phyloP scores from a whole-genome alignment of 1,284 basidiomycete genomes.

The Ganoderma meredithae region DNA sequence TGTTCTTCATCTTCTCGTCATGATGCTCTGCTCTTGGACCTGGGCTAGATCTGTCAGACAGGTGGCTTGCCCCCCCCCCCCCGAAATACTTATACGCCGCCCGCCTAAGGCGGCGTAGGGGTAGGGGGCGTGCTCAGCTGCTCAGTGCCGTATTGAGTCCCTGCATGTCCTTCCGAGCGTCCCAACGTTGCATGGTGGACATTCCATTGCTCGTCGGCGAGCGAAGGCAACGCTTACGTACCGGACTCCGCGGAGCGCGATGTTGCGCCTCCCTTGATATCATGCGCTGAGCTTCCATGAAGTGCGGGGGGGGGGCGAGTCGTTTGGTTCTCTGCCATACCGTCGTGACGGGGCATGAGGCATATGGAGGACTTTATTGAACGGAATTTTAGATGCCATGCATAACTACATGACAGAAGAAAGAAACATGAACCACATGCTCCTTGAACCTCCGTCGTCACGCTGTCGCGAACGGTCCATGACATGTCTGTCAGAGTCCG shows the following conservation, averaged over 20 bases:
- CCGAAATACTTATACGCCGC: constrained; percentile 16
- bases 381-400: constrained; percentile 12
- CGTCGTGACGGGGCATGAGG: constrained; percentile 21
- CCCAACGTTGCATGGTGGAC: constrained; percentile 3
- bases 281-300: constrained; percentile 29
- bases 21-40: neutral
- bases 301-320: constrained; percentile 14
- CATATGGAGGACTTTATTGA: constrained; percentile 9
- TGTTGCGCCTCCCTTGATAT: constrained; percentile 22
- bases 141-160: constrained; percentile 16
- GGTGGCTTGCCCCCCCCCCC: constrained; percentile 6
- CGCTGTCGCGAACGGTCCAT: neutral
- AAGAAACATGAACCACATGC: constrained; percentile 10
- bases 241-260: constrained; percentile 26
- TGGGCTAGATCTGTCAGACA: neutral
- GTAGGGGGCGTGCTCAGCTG: constrained; percentile 1
- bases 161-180: constrained; percentile 19
- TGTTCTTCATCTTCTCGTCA: neutral
- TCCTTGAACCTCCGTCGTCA: constrained; percentile 3
- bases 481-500: constrained; percentile 7
- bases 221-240: constrained; percentile 30
- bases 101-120: constrained; percentile 2
- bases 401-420: constrained; percentile 22
- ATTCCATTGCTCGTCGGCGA: constrained; percentile 7
- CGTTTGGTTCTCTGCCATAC: constrained; percentile 6